Evolutionary conservation across 2,329 filamentous ascomycete genomes (phyloP), one percentile per base, ranked within the genome.

Genomic region (Diaporthe vaccinii): DNA sequence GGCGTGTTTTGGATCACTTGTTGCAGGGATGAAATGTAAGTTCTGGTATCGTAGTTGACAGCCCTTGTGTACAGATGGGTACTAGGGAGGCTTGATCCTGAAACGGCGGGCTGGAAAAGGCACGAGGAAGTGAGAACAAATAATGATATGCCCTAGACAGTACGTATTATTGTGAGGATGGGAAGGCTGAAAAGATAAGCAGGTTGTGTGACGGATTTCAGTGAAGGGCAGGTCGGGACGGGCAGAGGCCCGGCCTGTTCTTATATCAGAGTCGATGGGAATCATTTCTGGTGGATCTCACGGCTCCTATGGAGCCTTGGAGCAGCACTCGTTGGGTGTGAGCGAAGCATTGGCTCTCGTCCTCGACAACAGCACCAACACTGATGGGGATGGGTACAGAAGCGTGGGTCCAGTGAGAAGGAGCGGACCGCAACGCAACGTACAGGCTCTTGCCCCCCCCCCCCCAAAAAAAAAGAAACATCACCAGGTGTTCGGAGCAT

Each of bases 261-360:
- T 73, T 73, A 73, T 73, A 73, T 55, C 71, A 73, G 8, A 55
- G 17, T 57, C 34, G 46, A 53, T 65, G 49, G 58, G 25, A 65
- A 55, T 44, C 44, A 34, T 36, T 17, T n/a, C 49, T 44, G 46
- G 28, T 31, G 36, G 71, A 65, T 36, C 25, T 25, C 17, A 53
- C n/a, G n/a, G 57, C 44, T 46, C 44, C 34, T 15, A 67, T 72
- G 61, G 57, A 39, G 25, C 44, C 46, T 17, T 57, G 20, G 46
- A 44, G 44, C n/a, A 62, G 70, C 25, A 25, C 46, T 44, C 17
- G 49, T 57, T 62, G 39, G 46, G 28, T 34, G 44, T 12, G 7
- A 55, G 22, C 14, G 55, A 69, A 55, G 65, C 46, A 69, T 69
- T 69, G 65, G 65, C 65, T 17, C n/a, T 55, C 65, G 6, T 25